These are phyloP conservation scores for Gryganskiella cystojenkinii DNA, from an alignment of 192 early-diverging fungal species.

Conservation along the genomic window DNA sequence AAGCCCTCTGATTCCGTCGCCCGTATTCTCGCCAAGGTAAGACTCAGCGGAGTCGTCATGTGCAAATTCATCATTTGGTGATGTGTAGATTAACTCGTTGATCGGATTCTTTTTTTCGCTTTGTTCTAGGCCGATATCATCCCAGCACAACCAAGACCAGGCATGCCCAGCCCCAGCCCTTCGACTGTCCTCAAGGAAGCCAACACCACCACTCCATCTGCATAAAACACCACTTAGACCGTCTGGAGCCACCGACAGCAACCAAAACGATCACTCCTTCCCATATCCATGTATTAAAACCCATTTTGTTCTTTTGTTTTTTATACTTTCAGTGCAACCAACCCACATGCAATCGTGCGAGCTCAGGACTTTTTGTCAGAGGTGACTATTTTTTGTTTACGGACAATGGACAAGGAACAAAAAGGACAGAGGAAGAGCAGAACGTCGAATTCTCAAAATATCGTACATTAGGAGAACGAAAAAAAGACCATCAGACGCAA, in stretches of 20 bases:
- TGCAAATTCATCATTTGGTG: no score
- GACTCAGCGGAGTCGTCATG: not conserved
- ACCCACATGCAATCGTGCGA: no score
- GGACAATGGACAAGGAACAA: not conserved
- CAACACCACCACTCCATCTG: slow-evolving; percentile 28
- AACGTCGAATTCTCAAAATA: not conserved
- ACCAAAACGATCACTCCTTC: not conserved
- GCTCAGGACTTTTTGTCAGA: slow-evolving; percentile 8
- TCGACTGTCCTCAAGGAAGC: slow-evolving; percentile 33
- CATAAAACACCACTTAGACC: slow-evolving; percentile 27
- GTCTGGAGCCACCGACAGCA: no score
- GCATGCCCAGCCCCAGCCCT: slow-evolving; percentile 50
- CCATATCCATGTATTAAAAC: slow-evolving; percentile 28
- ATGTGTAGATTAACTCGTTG: not conserved
- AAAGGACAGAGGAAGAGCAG: not conserved
- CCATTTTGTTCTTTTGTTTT: not conserved
- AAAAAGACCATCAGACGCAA: not conserved
- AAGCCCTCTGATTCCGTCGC: slow-evolving; percentile 93
- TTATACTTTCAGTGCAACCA: no score
- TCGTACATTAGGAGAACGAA: not conserved
- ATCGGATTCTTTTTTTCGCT: not conserved
- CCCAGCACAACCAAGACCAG: slow-evolving; percentile 67
- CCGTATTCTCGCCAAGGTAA: slow-evolving; percentile 86
- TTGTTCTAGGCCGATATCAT: slow-evolving; percentile 65
- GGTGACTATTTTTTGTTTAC: no score